Conservation (phyloP, 2,329 filamentous ascomycete genomes). For the Xylariaceae sp. region DNA sequence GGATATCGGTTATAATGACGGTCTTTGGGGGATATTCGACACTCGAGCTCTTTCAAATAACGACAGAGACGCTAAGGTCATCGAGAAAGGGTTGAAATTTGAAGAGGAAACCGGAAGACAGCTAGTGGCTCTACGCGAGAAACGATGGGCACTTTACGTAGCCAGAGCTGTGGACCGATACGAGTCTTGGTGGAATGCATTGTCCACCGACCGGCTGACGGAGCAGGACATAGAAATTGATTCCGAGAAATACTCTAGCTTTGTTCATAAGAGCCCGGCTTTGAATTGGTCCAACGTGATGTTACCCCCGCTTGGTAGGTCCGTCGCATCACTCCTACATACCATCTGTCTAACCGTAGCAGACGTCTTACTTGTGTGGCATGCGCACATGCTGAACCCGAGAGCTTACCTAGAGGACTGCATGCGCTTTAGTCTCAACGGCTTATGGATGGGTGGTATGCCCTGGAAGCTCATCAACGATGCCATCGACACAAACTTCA, state of each 20-base stretch:
- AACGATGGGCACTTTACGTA: constrained; percentile 73
- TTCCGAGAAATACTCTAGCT: constrained; percentile 36
- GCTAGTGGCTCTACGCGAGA: constrained; percentile 64
- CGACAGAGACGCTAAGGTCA: constrained; percentile 12
- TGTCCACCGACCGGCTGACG: constrained; percentile 36
- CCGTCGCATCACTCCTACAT: not conserved
- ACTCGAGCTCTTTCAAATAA: constrained; percentile 37
- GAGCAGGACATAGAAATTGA: constrained; percentile 41
- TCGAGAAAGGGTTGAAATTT: constrained; percentile 20
- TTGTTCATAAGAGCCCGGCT: constrained; percentile 34
- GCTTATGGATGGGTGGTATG: constrained; percentile 64
- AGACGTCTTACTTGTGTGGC: constrained; percentile 81
- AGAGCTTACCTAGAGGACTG: constrained; percentile 74
- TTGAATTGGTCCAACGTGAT: constrained; percentile 43
- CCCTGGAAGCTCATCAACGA: constrained; percentile 65
- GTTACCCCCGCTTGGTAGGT: constrained; percentile 62
- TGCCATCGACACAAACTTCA: constrained; percentile 62
- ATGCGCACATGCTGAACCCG: constrained; percentile 78
- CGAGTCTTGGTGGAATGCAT: constrained; percentile 62
- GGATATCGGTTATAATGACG: constrained; percentile 66
- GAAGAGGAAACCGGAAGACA: constrained; percentile 44
- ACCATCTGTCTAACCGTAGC: constrained; percentile 30
- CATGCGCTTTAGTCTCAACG: constrained; percentile 57
- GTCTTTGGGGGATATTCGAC: constrained; percentile 67
- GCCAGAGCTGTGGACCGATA: constrained; percentile 71